Conservation (phyloP, 371 early-diverging fungal genomes). For the Entomophthora muscae region DNA sequence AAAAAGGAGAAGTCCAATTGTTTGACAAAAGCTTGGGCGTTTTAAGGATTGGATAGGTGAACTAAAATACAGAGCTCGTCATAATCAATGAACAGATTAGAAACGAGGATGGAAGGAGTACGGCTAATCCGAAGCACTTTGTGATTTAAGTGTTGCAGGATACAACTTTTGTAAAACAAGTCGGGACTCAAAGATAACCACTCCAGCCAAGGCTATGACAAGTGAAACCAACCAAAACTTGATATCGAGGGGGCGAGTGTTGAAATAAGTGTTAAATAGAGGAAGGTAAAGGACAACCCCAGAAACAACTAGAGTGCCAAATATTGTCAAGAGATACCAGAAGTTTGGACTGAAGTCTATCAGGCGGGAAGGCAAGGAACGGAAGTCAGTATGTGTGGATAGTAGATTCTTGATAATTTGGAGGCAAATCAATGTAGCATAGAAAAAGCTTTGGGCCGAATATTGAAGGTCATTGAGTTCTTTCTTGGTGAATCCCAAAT, state of each 20-base stretch:
- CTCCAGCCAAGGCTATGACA: constrained; percentile 23
- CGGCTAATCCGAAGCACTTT: no score
- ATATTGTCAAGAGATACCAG: constrained; percentile 25
- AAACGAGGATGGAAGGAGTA: no score
- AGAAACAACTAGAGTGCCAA: constrained; percentile 25
- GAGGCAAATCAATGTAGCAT: constrained; percentile 36
- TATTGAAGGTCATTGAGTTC: constrained; percentile 20
- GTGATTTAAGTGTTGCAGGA: no score
- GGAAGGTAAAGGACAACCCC: constrained; percentile 35
- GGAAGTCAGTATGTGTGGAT: constrained; percentile 33
- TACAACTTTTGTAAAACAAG: no score
- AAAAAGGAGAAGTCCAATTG: no score
- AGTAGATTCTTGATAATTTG: constrained; percentile 40
- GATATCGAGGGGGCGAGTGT: constrained; percentile 42
- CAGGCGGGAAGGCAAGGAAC: constrained; percentile 39
- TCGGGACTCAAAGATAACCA: neutral
- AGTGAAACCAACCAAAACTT: constrained; percentile 53
- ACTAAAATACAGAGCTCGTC: no score
- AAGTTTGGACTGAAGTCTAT: constrained; percentile 25
- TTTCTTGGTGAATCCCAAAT: constrained; percentile 21
- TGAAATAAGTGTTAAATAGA: constrained; percentile 32
- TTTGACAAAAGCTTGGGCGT: no score
- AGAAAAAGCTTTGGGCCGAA: constrained; percentile 39
- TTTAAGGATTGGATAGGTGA: no score
- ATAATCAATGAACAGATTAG: no score